Evolutionary conservation across 805 yeast species (phyloP).

Genomic region (Wickerhamia fluorescens): DNA sequence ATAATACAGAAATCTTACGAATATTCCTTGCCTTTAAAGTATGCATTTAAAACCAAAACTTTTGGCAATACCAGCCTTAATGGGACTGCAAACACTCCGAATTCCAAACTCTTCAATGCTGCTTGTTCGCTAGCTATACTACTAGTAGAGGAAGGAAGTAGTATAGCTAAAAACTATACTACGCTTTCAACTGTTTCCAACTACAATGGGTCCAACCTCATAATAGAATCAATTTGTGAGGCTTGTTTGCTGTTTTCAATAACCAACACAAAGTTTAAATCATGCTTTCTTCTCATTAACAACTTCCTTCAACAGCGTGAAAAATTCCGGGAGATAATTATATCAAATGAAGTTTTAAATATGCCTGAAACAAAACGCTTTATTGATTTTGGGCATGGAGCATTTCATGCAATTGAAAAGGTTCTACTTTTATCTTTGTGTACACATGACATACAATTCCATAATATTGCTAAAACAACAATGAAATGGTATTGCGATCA

Average conservation of each 20-base stretch:
- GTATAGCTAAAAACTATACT: constrained; percentile 12
- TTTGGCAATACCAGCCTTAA: constrained; percentile 7
- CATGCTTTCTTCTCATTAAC: constrained; percentile 28
- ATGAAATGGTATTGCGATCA: constrained; percentile 17
- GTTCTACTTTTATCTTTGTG: constrained; percentile 32
- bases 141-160: constrained; percentile 15
- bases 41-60: constrained; percentile 15
- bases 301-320: constrained; percentile 24
- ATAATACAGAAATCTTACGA: constrained; percentile 17
- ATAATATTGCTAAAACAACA: constrained; percentile 30
- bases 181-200: constrained; percentile 21
- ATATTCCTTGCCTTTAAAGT: constrained; percentile 18
- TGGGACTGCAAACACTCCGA: constrained; percentile 1
- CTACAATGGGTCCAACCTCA: constrained; percentile 20
- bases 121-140: constrained; percentile 27
- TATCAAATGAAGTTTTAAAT: constrained; percentile 3
- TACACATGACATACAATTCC: constrained; percentile 38
- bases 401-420: constrained; percentile 27
- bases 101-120: constrained; percentile 21
- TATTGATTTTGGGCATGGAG: constrained; percentile 12
- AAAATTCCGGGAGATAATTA: constrained; percentile 7
- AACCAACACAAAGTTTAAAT: constrained; percentile 29
- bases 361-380: constrained; percentile 4
- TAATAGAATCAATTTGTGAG: constrained; percentile 29
- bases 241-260: constrained; percentile 26